Base-by-base conservation (phyloP, 108 stramenopile species). In the Nitzschia putrida region DNA sequence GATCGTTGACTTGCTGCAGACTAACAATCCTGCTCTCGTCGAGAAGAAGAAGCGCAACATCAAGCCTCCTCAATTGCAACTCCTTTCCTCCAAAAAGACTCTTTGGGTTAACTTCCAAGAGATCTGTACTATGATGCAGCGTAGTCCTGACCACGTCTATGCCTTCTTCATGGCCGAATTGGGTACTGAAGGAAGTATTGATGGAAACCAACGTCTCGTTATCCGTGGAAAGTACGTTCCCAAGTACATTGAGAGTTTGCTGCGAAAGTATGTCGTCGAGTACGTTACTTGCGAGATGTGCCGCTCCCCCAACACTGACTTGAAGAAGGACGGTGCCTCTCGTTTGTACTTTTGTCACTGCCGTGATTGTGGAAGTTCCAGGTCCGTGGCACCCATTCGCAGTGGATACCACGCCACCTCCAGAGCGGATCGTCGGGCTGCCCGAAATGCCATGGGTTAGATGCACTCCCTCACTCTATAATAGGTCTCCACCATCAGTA, bases 241-340 rank as follows among this genome's bases (percentile, higher is more conserved):
- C 61, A 97, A 98, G 83, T 98, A 97, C 81, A 98, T 99, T 73
- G 98, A 99, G 71, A 89, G 87, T 50, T 86, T 99, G 78, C 88
- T 99, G 57, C 78, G 96, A 52, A 99, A 99, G 81, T 99, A 99
- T 72, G 98, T 99, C 53, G 92, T 90, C 55, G 98, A 98, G 80
- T 99, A 99, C 81, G 99, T 99, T 40, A 97, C 97, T 52, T 99
- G 99, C 79, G 91, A 94, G 71, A 99, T 98, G 97, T 99, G 99
- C 74, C 90, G 96, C 29, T 93, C 89, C 50, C 89, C 97, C 38
- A 94, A 97, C 71, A 99, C 99, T 44, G 92, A 94, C 38, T 78
- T 99, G 50, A 80, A 87, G 41, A 93, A 96, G 80, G 97, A 99
- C 81, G 69, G 80, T 29, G 93, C 86, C 45, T 83, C 86, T 57